phyloP scores from a whole-genome alignment of 352 stramenopile genomes.

The Phytophthora constricta region DNA sequence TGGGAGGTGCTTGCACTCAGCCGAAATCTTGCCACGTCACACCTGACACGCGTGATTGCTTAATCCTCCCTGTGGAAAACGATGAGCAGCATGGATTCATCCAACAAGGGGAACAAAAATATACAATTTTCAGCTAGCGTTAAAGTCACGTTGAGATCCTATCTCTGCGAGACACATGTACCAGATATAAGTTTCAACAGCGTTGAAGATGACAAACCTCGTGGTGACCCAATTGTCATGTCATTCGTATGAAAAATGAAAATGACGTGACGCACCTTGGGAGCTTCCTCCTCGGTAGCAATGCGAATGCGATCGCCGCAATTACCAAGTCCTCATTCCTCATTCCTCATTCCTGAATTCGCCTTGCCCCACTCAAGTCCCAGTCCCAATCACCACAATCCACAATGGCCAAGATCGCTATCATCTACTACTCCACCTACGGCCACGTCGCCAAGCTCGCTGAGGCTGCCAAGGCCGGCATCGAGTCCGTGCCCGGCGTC shows the following conservation, averaged over 20 bases:
- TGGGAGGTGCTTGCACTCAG: not conserved
- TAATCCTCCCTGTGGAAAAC: not conserved
- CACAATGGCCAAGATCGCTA: conserved; percentile 6
- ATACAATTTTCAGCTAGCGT: too few species aligned
- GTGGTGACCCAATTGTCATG: too few species aligned
- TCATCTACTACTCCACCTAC: conserved; percentile 15
- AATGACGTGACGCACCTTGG: too few species aligned
- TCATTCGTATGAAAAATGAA: too few species aligned
- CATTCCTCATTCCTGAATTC: conserved; percentile 11
- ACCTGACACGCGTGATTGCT: not conserved
- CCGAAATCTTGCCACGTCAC: not conserved
- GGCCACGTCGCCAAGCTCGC: conserved; percentile 6
- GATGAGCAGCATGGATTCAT: not conserved
- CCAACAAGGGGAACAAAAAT: too few species aligned
- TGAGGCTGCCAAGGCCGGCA: conserved; percentile 6
- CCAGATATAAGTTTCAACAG: too few species aligned
- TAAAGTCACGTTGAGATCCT: too few species aligned
- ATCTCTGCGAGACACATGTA: too few species aligned
- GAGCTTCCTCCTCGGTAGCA: too few species aligned
- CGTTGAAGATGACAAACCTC: too few species aligned
- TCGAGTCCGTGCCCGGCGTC: conserved; percentile 8
- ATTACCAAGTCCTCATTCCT: too few species aligned
- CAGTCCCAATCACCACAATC: not conserved
- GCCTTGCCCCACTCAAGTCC: not conserved
- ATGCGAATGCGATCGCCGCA: too few species aligned